Evolutionary conservation across 768 basidiomycete genomes (phyloP), one percentile per base, ranked within the genome.

Genomic region (Rhodotorula sphaerocarpa): DNA sequence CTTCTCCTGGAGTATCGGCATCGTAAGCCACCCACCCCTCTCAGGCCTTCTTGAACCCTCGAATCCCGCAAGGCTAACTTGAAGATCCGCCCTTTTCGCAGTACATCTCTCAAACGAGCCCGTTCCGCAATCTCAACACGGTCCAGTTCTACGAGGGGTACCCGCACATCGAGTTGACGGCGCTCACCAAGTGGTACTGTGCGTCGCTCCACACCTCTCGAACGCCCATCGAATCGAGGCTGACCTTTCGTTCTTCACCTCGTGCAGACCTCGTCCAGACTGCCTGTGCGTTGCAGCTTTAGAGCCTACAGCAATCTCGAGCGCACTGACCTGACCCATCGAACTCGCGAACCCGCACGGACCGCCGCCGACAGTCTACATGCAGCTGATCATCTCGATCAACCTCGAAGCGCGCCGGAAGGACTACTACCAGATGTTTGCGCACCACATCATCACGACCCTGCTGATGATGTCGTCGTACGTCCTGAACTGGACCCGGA

Each of bases 401-500:
- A 89, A 96, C 75, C 85, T 91, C 31, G 95, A 99, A 75, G 90
- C 85, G 43, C 82, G 84, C 57, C 80, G 95, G 59, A 90, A 89
- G 74, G 95, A 99, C 75, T 90, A 96, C 75, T 78, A 79, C 70
- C 67, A 71, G 58, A 73, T 73, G 72, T 87, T 96, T 82, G 78
- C 84, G 30, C 95, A 99, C 78, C 95, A 99, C 74, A 73, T 93
- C 70, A 86, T 97, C 69, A 93, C 91, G 18, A 81, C 91, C 63
- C 73, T 80, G 52, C 82, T 99, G 65, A 83, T 96, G 77, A 75
- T 79, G 39, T 72, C 79, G 44, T 90, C 88, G 75, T 97, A 95
- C 76, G 80, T 80, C 63, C 82, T 80, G 74, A 86, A 91, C 76
- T 86, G 84, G 73, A 93, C 89, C 14, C 86, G 91, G 48, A 82